Conservation (phyloP, 2,329 filamentous ascomycete species). For the Hypoxylon sp. region DNA sequence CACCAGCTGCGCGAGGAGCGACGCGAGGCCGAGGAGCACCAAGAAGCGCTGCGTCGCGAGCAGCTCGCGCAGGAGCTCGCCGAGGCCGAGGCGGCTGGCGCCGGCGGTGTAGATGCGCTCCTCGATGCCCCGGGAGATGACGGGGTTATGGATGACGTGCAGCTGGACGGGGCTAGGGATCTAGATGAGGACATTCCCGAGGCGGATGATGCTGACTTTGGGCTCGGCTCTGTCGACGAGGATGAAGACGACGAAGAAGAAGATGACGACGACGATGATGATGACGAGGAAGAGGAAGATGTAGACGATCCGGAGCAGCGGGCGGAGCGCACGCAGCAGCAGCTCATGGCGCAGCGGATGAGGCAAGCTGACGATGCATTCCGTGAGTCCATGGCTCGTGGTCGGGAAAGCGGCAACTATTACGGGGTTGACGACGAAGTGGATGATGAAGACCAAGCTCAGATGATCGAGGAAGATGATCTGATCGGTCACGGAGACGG, state of each 20-base stretch:
- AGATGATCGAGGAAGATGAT: slow-evolving; percentile 76
- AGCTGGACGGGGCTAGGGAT: slow-evolving; percentile 71
- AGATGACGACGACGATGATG: slow-evolving; percentile 55
- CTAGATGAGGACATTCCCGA: slow-evolving; percentile 83
- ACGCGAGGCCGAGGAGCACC: slow-evolving; percentile 88
- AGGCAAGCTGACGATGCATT: slow-evolving; percentile 74
- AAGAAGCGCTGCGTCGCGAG: slow-evolving; percentile 79
- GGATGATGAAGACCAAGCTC: slow-evolving; percentile 69
- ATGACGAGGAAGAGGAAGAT: slow-evolving; percentile 59
- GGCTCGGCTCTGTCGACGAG: slow-evolving; percentile 63
- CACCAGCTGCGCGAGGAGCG: slow-evolving; percentile 92
- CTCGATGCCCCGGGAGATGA: slow-evolving; percentile 52
- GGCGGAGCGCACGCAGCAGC: slow-evolving; percentile 59
- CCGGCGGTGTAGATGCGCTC: slow-evolving; percentile 54
- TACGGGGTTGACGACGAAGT: slow-evolving; percentile 69
- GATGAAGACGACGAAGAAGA: slow-evolving; percentile 59
- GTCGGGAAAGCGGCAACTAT: slow-evolving; percentile 64
- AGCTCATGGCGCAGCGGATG: slow-evolving; percentile 66
- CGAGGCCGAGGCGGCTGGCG: slow-evolving; percentile 69
- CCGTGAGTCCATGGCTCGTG: slow-evolving; percentile 70
- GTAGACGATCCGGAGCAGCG: slow-evolving; percentile 54
- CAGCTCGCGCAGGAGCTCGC: slow-evolving; percentile 81
- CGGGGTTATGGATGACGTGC: slow-evolving; percentile 68
- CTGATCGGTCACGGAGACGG: slow-evolving; percentile 59
- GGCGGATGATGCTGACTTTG: slow-evolving; percentile 71